A percentile compares a stretch with the other conserved stretches of the same genome.
Conservation (phyloP, 768 basidiomycete genomes). For the Pluteus cervinus region DNA sequence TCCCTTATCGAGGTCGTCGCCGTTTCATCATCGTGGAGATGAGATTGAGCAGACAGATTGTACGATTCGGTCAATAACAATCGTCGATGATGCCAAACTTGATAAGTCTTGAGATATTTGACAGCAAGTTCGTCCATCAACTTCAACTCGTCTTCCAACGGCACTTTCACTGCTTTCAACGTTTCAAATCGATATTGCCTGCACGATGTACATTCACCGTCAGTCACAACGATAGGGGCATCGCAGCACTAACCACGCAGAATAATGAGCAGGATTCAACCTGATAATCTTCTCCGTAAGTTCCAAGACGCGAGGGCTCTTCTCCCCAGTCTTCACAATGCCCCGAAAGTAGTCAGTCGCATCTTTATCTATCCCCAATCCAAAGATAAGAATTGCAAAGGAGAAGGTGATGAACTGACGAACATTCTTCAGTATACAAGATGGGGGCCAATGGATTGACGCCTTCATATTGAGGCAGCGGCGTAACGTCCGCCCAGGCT, state of each 20-base stretch:
- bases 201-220: constrained; percentile 6
- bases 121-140: constrained; percentile 87
- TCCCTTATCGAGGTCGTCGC: too few species aligned
- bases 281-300: constrained; percentile 87
- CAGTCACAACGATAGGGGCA: not conserved
- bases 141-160: constrained; percentile 71
- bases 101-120: constrained; percentile 88
- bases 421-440: constrained; percentile 86
- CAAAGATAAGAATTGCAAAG: constrained; percentile 2
- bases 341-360: constrained; percentile 91
- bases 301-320: constrained; percentile 73
- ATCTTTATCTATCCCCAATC: constrained; percentile 65
- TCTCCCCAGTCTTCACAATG: constrained; percentile 71
- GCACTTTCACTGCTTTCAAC: constrained; percentile 56
- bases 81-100: constrained; percentile 94
- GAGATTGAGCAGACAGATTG: too few species aligned
- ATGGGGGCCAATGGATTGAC: constrained; percentile 83
- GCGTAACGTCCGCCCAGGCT: constrained; percentile 78
- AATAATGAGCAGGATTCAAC: constrained; percentile 93
- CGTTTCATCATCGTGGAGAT: too few species aligned
- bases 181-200: constrained; percentile 97
- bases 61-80: constrained; percentile 59
- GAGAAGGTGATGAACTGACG: constrained; percentile 22
- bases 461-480: constrained; percentile 77
- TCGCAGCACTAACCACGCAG: constrained; percentile 70